Evolutionary conservation across 306 rosid species (phyloP).

Genomic region (Potentilla sterilis): DNA sequence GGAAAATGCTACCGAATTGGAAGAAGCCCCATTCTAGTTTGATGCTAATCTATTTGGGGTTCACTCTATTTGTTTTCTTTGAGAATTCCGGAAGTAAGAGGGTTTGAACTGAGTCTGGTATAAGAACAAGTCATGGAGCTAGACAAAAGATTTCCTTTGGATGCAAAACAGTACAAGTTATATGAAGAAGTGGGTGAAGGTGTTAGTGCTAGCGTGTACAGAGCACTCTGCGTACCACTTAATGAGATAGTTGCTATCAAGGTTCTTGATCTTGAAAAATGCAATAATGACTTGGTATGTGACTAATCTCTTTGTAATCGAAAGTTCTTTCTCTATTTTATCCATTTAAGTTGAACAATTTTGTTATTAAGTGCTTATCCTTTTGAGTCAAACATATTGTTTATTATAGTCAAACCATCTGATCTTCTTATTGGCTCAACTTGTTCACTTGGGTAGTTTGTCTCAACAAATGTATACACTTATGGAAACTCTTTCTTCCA

Average conservation of each 20-base stretch:
- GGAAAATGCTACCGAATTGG: conserved; percentile 44
- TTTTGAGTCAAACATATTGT: too few species aligned
- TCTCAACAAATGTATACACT: not conserved
- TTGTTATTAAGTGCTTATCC: not conserved
- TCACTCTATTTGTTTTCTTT: conserved; percentile 24
- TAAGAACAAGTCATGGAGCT: conserved; percentile 64
- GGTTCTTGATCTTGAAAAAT: conserved; percentile 94
- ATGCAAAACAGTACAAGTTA: conserved; percentile 74
- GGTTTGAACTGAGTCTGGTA: conserved; percentile 34
- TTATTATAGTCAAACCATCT: too few species aligned
- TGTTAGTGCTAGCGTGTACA: conserved; percentile 82
- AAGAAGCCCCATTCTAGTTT: conserved; percentile 36
- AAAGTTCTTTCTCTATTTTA: not conserved
- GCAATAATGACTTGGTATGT: conserved; percentile 92
- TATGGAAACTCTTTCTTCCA: not conserved
- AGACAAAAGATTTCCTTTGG: conserved; percentile 71
- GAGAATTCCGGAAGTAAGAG: conserved; percentile 30
- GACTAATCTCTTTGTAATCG: conserved; percentile 9
- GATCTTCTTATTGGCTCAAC: not conserved
- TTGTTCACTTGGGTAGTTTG: not conserved
- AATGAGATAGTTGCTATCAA: conserved; percentile 92
- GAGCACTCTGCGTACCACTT: conserved; percentile 90
- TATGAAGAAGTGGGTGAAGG: conserved; percentile 99
- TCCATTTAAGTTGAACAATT: not conserved
- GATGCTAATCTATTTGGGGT: conserved; percentile 30